phyloP scores from a whole-genome alignment of 306 rosid genomes.

The Corylus avellana region DNA sequence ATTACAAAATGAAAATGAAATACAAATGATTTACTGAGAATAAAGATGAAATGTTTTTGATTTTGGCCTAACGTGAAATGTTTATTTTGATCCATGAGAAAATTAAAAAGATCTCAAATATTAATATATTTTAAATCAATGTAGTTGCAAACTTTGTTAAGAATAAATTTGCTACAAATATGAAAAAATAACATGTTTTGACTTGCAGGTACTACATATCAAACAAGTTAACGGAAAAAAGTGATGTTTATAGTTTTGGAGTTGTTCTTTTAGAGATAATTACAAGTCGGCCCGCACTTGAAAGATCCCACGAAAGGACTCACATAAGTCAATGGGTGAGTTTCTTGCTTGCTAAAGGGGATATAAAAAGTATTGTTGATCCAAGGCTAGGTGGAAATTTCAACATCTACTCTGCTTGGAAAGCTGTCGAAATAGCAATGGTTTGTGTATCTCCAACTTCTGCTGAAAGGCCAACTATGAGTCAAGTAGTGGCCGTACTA shows the following conservation, averaged over 20 bases:
- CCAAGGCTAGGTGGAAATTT: slow-evolving; percentile 9
- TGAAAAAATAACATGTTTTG: slow-evolving; percentile 1
- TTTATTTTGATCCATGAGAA: too few species aligned
- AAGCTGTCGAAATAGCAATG: slow-evolving; percentile 27
- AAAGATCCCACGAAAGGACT: not conserved
- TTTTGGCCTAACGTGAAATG: too few species aligned
- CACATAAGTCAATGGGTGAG: slow-evolving; percentile 19
- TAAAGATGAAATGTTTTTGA: too few species aligned
- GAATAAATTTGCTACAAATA: not conserved
- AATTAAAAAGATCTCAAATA: too few species aligned
- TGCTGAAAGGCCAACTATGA: slow-evolving; percentile 23
- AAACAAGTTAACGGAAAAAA: slow-evolving; percentile 14
- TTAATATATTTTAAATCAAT: too few species aligned
- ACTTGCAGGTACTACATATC: not conserved
- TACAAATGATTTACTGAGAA: too few species aligned
- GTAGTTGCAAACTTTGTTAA: too few species aligned
- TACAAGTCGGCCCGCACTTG: not conserved
- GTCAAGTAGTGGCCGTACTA: not conserved
- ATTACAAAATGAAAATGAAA: too few species aligned
- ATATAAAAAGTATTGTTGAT: slow-evolving; percentile 10
- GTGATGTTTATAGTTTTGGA: slow-evolving; percentile 29
- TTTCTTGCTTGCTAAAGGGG: not conserved
- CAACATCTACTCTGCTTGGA: slow-evolving; percentile 13
- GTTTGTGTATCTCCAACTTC: slow-evolving; percentile 9
- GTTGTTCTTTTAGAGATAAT: slow-evolving; percentile 19